Conservation (phyloP, 805 yeast species). For the Candida andamanensis region DNA sequence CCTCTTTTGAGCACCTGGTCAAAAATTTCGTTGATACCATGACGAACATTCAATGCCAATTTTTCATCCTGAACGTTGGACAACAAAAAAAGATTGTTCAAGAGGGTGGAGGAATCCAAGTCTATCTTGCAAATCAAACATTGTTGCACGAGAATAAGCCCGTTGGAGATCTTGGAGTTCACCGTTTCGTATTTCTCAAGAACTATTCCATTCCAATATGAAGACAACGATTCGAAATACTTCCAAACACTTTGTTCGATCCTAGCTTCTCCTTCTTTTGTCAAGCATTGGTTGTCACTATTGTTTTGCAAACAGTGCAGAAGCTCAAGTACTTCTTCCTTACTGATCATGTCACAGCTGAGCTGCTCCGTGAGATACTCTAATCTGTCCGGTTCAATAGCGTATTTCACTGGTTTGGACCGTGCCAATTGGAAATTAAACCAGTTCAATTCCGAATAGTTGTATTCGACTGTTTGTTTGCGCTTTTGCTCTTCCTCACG, state of each 20-base stretch:
- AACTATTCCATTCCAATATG: too few species aligned
- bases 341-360: constrained; percentile 4
- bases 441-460: constrained; percentile 33
- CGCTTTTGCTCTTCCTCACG: too few species aligned
- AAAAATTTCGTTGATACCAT: constrained; percentile 10
- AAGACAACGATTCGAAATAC: constrained; percentile 6
- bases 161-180: too few species aligned
- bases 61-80: constrained; percentile 8
- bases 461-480: too few species aligned
- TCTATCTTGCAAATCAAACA: constrained; percentile 22
- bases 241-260: constrained; percentile 16
- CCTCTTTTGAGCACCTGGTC: constrained; percentile 10
- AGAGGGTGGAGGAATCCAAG: constrained; percentile 15
- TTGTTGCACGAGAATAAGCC: constrained; percentile 33
- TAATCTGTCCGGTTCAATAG: constrained; percentile 5
- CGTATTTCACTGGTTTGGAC: constrained; percentile 5
- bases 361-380: constrained; percentile 4
- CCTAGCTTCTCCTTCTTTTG: constrained; percentile 13
- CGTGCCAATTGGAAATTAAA: constrained; percentile 32
- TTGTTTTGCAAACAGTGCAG: constrained; percentile 15
- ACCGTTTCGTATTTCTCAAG: too few species aligned
- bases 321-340: constrained; percentile 5
- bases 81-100: constrained; percentile 13
- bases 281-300: too few species aligned
- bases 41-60: constrained; percentile 11